Evolutionary conservation across 1,284 basidiomycete genomes (phyloP).

Genomic region (Puccinia horiana): DNA sequence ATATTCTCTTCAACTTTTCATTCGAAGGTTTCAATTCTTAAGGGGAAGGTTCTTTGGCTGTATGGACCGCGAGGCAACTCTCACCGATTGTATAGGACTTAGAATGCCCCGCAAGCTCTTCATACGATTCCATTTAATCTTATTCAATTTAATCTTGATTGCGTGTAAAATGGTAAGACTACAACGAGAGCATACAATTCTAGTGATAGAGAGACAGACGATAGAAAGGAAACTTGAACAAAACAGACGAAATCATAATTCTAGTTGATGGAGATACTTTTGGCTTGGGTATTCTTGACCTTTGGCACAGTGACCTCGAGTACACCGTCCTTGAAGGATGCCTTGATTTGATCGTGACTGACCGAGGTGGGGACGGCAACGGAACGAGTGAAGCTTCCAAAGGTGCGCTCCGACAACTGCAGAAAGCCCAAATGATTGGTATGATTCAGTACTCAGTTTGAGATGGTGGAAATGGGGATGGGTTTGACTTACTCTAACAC

Average conservation of each 20-base stretch:
- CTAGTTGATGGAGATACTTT: conserved; percentile 19
- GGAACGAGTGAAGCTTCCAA: conserved; percentile 40
- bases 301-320: conserved; percentile 37
- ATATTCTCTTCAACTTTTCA: no score
- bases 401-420: conserved; percentile 43
- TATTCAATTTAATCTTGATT: no score
- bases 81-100: no score
- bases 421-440: background rate
- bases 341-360: conserved; percentile 41
- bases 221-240: background rate
- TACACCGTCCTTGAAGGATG: conserved; percentile 40
- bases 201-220: background rate
- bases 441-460: background rate
- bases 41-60: no score
- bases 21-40: no score
- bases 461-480: background rate
- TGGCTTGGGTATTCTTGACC: conserved; percentile 9
- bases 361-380: conserved; percentile 31
- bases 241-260: background rate
- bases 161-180: no score
- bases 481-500: conserved; percentile 34
- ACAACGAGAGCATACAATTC: background rate
- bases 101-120: no score
- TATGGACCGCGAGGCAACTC: no score
- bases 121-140: no score